Evolutionary conservation across 2,329 filamentous ascomycete genomes (phyloP).

Genomic region (Aspergillus fumigatiaffinis): DNA sequence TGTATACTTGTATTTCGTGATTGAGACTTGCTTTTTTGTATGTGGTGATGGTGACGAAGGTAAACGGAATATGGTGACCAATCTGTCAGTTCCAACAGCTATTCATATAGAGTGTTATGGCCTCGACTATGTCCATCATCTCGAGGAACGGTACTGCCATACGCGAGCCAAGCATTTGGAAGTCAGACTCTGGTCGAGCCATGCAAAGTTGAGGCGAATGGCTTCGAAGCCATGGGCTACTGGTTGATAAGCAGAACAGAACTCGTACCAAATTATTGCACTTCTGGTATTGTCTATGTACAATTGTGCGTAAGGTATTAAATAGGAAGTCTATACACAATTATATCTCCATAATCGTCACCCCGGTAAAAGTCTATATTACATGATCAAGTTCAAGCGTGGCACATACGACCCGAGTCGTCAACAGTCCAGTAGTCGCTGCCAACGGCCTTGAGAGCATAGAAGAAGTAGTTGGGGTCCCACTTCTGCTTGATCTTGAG

Average conservation of each 20-base stretch:
- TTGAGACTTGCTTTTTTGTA: not conserved
- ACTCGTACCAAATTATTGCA: not conserved
- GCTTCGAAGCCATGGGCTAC: no score
- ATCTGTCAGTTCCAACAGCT: no score
- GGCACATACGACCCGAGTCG: constrained; percentile 28
- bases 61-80: not conserved
- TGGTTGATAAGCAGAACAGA: no score
- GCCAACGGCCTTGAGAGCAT: constrained; percentile 37
- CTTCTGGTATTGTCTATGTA: not conserved
- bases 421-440: constrained; percentile 34
- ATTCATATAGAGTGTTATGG: no score
- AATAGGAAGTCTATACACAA: not conserved
- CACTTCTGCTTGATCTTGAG: constrained; percentile 39
- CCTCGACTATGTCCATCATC: no score
- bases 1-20: not conserved
- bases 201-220: no score
- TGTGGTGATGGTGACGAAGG: not conserved
- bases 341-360: not conserved
- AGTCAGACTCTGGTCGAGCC: no score
- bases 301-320: not conserved
- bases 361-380: not conserved
- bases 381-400: constrained; percentile 2
- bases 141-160: not conserved
- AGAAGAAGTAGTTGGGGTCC: constrained; percentile 41
- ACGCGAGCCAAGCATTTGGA: not conserved